Conservation (phyloP, 225 moss, liverwort and hornwort genomes). For the Marchantia paleacea region DNA sequence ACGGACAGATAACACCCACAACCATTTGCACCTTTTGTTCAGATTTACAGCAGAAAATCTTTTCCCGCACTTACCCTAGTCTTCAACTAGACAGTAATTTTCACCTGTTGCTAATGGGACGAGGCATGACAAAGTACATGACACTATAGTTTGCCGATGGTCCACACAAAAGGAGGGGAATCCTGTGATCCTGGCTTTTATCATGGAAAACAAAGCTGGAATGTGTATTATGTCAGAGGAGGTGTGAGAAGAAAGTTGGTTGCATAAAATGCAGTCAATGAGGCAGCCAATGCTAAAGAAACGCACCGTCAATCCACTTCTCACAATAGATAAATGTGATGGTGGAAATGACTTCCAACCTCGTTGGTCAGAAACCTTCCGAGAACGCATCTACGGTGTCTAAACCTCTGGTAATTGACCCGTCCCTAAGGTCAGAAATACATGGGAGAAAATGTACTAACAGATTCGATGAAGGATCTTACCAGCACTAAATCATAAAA, state of each 20-base stretch:
- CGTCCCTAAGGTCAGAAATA: neutral
- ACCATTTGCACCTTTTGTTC: too few relatives aligned
- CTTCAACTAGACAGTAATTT: too few relatives aligned
- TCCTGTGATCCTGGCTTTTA: neutral
- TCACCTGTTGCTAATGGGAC: too few relatives aligned
- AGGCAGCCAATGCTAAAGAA: neutral
- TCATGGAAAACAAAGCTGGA: neutral
- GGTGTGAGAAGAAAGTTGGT: neutral
- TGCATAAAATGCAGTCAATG: neutral
- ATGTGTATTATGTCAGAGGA: neutral
- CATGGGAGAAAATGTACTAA: neutral
- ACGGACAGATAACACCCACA: too few relatives aligned
- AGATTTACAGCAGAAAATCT: too few relatives aligned
- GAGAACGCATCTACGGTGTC: too few relatives aligned
- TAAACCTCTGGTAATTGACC: neutral
- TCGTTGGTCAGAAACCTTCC: neutral
- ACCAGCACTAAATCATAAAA: neutral
- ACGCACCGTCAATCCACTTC: too few relatives aligned
- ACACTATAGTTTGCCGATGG: too few relatives aligned
- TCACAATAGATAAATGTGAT: neutral
- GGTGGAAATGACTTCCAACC: constrained; percentile 7
- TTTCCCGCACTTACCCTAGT: too few relatives aligned
- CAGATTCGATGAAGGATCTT: neutral
- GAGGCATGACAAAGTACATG: too few relatives aligned
- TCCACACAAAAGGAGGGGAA: too few relatives aligned